Evolutionary conservation across 129 eudicot genomes (phyloP).

Genomic region (Chrysanthemum lavandulifolium): DNA sequence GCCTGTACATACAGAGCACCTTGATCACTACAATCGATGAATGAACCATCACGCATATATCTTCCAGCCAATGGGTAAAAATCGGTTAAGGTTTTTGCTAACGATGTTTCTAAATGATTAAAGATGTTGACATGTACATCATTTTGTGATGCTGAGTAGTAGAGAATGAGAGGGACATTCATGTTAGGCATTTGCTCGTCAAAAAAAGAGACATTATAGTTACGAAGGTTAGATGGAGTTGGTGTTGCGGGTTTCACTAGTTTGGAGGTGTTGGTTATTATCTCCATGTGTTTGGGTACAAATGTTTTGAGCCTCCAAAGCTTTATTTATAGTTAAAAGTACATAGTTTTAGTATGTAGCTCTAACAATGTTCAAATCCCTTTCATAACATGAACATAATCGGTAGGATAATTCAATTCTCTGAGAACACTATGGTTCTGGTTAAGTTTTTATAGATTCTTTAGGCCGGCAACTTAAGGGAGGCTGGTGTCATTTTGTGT

Average conservation of each 20-base stretch:
- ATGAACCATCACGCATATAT: slow-evolving; percentile 1
- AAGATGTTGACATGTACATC: not conserved
- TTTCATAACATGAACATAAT: too few relatives aligned
- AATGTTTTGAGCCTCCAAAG: too few relatives aligned
- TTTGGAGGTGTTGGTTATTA: slow-evolving; percentile 7
- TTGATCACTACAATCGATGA: slow-evolving; percentile 23
- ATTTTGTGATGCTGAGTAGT: slow-evolving; percentile 21
- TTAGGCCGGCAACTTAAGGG: too few relatives aligned
- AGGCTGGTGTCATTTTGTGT: too few relatives aligned
- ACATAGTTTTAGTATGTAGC: too few relatives aligned
- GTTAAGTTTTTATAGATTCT: too few relatives aligned
- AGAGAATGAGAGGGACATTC: slow-evolving; percentile 25
- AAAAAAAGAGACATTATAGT: slow-evolving; percentile 23
- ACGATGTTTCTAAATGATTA: not conserved
- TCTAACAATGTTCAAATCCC: too few relatives aligned
- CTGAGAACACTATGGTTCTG: too few relatives aligned
- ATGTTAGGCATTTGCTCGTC: slow-evolving; percentile 33
- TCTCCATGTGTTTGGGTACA: slow-evolving; percentile 8
- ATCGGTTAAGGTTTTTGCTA: too few relatives aligned
- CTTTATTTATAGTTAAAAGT: too few relatives aligned
- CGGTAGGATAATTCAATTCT: too few relatives aligned
- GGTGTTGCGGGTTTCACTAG: slow-evolving; percentile 33
- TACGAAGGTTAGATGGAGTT: slow-evolving; percentile 26
- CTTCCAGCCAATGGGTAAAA: slow-evolving; percentile 38
- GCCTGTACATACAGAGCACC: too few relatives aligned